Conservation (phyloP, 1,284 basidiomycete genomes). For the Trichosporon asahii region DNA sequence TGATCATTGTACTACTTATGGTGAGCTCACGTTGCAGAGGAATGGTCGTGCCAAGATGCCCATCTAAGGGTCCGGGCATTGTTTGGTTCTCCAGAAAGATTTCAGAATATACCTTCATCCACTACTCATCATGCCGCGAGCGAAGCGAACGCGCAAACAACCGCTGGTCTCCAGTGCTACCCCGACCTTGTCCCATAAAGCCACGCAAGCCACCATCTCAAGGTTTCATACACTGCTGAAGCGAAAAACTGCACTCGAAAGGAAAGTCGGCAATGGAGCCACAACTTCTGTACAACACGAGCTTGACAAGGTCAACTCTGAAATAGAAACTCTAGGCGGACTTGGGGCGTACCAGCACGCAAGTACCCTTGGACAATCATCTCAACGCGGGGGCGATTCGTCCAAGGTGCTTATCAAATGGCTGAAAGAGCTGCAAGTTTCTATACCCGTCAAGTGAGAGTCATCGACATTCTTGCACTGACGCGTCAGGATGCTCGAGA, state of each 20-base stretch:
- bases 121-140: conserved; percentile 3
- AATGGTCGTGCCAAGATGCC: too few relatives aligned
- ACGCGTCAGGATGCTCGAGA: conserved; percentile 66
- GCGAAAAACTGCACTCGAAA: conserved; percentile 32
- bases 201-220: conserved; percentile 47
- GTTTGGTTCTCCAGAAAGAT: not conserved
- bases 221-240: conserved; percentile 49
- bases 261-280: conserved; percentile 13
- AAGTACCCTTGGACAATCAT: conserved; percentile 72
- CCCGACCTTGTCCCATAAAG: conserved; percentile 29
- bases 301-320: conserved; percentile 58
- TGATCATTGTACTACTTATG: too few relatives aligned
- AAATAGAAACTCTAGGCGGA: conserved; percentile 68
- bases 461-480: not conserved
- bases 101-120: not conserved
- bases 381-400: conserved; percentile 76
- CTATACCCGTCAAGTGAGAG: not conserved
- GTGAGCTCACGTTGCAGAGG: too few relatives aligned
- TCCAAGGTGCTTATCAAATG: conserved; percentile 72
- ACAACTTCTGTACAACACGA: conserved; percentile 5
- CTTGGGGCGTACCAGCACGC: conserved; percentile 73
- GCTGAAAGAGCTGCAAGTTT: conserved; percentile 59
- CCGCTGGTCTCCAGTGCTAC: conserved; percentile 11
- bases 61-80: not conserved
- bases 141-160: conserved; percentile 19